Evolutionary conservation across 1,284 basidiomycete species (phyloP).

Genomic region (Apiotrichum porosum): DNA sequence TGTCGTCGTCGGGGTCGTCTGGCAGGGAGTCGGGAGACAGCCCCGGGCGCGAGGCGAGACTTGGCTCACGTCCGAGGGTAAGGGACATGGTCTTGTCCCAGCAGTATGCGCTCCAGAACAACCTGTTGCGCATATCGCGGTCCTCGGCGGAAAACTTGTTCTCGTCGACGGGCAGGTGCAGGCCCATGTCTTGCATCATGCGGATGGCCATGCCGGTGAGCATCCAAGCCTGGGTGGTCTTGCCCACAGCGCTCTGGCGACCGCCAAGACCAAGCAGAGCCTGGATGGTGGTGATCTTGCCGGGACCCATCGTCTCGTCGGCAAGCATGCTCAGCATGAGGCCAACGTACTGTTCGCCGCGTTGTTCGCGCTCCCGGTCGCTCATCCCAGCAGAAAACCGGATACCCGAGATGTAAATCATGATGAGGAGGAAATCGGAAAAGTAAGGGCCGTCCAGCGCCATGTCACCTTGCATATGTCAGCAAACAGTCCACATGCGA

Average conservation of each 20-base stretch:
- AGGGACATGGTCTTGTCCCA: constrained; percentile 18
- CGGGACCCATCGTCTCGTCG: constrained; percentile 8
- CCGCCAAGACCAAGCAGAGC: constrained; percentile 11
- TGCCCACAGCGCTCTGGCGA: constrained; percentile 6
- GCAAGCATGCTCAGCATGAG: constrained; percentile 14
- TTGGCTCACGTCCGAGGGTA: constrained; percentile 12
- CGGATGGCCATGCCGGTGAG: constrained; percentile 17
- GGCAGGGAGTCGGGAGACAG: constrained; percentile 4
- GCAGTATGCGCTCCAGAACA: constrained; percentile 18
- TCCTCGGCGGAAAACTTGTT: constrained; percentile 10
- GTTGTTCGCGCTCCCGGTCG: constrained; percentile 8
- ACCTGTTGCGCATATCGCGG: constrained; percentile 10
- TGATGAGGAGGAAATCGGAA: constrained; percentile 13
- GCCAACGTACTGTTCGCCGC: constrained; percentile 9
- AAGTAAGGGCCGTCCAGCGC: constrained; percentile 16
- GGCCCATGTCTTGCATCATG: constrained; percentile 23
- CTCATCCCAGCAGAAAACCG: constrained; percentile 10
- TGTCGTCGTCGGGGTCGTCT: constrained; percentile 6
- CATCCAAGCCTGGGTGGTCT: constrained; percentile 15
- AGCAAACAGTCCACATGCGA: too few species aligned
- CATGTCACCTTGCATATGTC: constrained; percentile 11
- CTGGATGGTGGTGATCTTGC: constrained; percentile 10
- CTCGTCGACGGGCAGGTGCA: constrained; percentile 13
- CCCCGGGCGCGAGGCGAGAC: constrained; percentile 7
- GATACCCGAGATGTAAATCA: constrained; percentile 14